Conservation (phyloP, 2,329 filamentous ascomycete genomes). For the Leptographium procerum region DNA sequence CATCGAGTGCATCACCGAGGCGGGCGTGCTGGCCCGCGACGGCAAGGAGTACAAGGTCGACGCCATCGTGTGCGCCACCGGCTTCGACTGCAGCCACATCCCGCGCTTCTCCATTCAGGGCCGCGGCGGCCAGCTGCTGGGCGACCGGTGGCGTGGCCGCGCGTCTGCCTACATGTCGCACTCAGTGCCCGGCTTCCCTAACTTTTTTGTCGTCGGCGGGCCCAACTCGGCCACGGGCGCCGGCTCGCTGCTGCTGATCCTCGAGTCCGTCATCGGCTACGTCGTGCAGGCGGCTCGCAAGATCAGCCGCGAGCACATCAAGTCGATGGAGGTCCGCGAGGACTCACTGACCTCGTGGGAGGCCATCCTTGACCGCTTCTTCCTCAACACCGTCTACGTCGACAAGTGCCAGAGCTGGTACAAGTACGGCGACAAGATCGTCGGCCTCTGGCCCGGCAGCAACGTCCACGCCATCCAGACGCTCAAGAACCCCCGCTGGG, state of each 20-base stretch:
- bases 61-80: constrained; percentile 43
- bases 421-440: constrained; percentile 31
- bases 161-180: constrained; percentile 41
- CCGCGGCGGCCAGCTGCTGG: constrained; percentile 35
- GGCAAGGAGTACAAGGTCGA: constrained; percentile 38
- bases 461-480: constrained; percentile 39
- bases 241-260: constrained; percentile 37
- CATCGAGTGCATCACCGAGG: constrained; percentile 32
- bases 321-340: constrained; percentile 29
- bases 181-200: constrained; percentile 36
- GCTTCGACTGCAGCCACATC: constrained; percentile 40
- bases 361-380: constrained; percentile 33
- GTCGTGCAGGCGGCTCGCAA: constrained; percentile 35
- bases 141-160: constrained; percentile 28
- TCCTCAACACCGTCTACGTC: constrained; percentile 41
- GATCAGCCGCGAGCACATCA: constrained; percentile 37
- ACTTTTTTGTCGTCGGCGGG: constrained; percentile 42
- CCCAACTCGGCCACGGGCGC: constrained; percentile 39
- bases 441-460: constrained; percentile 36
- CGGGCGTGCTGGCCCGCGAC: constrained; percentile 33
- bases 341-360: constrained; percentile 36
- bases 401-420: constrained; percentile 36
- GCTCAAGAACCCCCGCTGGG: constrained; percentile 34
- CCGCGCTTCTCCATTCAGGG: constrained; percentile 39
- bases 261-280: constrained; percentile 38